Conservation (phyloP, 371 early-diverging fungal species). For the Fennellomyces sp. region DNA sequence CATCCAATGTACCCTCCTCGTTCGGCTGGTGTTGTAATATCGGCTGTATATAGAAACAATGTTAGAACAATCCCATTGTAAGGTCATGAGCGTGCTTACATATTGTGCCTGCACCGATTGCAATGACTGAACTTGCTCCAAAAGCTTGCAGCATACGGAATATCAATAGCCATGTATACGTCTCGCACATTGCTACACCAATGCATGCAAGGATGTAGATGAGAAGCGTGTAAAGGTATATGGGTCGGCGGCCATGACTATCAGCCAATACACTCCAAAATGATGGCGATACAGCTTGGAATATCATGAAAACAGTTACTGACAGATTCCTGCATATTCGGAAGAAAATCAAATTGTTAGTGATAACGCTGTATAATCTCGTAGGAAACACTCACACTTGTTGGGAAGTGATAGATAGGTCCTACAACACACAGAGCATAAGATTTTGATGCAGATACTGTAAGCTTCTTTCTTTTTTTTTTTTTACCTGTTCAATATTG, state of each 20-base stretch:
- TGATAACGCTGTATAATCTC: no score
- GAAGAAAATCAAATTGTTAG: not conserved
- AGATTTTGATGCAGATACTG: not conserved
- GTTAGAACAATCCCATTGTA: no score
- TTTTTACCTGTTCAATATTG: slow-evolving; percentile 20
- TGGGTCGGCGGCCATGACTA: slow-evolving; percentile 62
- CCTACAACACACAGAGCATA: not conserved
- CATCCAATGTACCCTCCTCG: slow-evolving; percentile 22
- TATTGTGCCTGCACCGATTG: slow-evolving; percentile 72
- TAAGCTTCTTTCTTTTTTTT: not conserved
- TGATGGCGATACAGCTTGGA: slow-evolving; percentile 47
- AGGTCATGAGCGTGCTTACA: no score
- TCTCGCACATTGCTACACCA: slow-evolving; percentile 57
- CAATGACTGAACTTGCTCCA: slow-evolving; percentile 66
- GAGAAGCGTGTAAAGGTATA: slow-evolving; percentile 61
- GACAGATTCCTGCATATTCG: slow-evolving; percentile 27
- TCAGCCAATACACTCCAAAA: slow-evolving; percentile 74
- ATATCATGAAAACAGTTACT: slow-evolving; percentile 46
- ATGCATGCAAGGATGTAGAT: slow-evolving; percentile 64
- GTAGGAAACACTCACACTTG: slow-evolving; percentile 29
- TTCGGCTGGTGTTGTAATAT: slow-evolving; percentile 17
- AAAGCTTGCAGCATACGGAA: slow-evolving; percentile 70
- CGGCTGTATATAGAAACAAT: slow-evolving; percentile 16
- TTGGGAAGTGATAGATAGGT: slow-evolving; percentile 13
- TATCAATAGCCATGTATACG: slow-evolving; percentile 49